These are phyloP conservation scores for Candida sanyaensis DNA, from an alignment of 1,139 yeast species.

Conservation along the genomic window DNA sequence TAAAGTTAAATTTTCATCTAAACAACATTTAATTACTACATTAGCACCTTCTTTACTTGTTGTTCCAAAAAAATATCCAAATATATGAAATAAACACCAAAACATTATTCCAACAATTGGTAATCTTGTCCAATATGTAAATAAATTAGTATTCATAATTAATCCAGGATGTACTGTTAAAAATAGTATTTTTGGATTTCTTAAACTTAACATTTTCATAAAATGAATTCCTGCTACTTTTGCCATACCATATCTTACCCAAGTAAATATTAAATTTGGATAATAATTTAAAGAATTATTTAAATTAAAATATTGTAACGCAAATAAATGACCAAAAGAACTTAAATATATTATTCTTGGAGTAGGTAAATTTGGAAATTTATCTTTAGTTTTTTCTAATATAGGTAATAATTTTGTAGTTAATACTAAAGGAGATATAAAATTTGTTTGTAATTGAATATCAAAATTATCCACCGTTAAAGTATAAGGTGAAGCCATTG, in stretches of 20 bases:
- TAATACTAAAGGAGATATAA: conserved; percentile 71
- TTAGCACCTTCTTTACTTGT: conserved; percentile 70
- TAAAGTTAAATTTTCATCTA: conserved; percentile 52
- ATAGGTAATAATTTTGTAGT: conserved; percentile 62
- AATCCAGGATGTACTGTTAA: conserved; percentile 84
- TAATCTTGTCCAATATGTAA: conserved; percentile 74
- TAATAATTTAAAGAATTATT: conserved; percentile 53
- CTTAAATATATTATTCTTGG: conserved; percentile 70
- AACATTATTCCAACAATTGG: conserved; percentile 73
- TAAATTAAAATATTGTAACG: conserved; percentile 51
- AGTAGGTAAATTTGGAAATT: conserved; percentile 25
- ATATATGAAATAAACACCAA: conserved; percentile 68
- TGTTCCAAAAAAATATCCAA: conserved; percentile 71
- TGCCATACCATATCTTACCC: conserved; percentile 79
- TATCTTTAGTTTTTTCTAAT: conserved; percentile 40
- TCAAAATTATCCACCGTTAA: conserved; percentile 74
- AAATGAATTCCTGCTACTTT: conserved; percentile 81
- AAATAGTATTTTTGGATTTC: conserved; percentile 66
- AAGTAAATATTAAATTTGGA: conserved; percentile 71
- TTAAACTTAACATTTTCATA: conserved; percentile 62
- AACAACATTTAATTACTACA: conserved; percentile 65
- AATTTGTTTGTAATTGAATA: conserved; percentile 78
- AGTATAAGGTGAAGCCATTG: conserved; percentile 72
- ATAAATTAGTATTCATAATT: conserved; percentile 75
- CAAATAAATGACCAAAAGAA: conserved; percentile 68